These are phyloP conservation scores for Scutellaria baicalensis DNA, from an alignment of 257 asterid genomes.

Conservation along the genomic window DNA sequence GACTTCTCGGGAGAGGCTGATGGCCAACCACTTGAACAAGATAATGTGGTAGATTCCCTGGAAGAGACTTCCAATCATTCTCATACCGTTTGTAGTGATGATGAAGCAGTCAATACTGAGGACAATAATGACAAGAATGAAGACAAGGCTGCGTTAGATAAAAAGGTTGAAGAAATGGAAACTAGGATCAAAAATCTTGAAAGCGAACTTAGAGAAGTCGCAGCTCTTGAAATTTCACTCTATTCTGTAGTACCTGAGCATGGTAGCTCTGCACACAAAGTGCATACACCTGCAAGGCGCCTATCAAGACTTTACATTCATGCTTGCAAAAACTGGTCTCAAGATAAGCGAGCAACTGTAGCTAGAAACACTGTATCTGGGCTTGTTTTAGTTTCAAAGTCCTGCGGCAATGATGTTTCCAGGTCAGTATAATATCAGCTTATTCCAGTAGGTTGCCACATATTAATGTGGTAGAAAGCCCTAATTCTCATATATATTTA, in stretches of 20 bases:
- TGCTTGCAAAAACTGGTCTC: conserved; percentile 85
- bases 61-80: conserved; percentile 43
- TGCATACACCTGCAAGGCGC: conserved; percentile 94
- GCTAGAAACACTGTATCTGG: conserved; percentile 87
- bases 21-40: conserved; percentile 38
- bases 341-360: conserved; percentile 67
- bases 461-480: conserved; percentile 11
- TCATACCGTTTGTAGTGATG: conserved; percentile 43
- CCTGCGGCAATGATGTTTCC: conserved; percentile 88
- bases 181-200: conserved; percentile 64
- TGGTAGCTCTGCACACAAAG: conserved; percentile 88
- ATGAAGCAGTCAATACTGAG: conserved; percentile 32
- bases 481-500: conserved; percentile 11
- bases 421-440: conserved; percentile 42
- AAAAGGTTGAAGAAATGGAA: conserved; percentile 80
- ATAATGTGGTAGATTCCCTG: conserved; percentile 31
- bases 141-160: conserved; percentile 32
- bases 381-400: conserved; percentile 74
- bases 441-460: conserved; percentile 3
- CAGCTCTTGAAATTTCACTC: conserved; percentile 85
- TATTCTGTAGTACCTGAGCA: conserved; percentile 96
- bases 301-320: conserved; percentile 74
- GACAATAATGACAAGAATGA: conserved; percentile 29
- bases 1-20: conserved; percentile 49
- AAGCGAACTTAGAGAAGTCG: conserved; percentile 89